phyloP scores from a whole-genome alignment of 768 basidiomycete genomes.

The Auriscalpium orientale region DNA sequence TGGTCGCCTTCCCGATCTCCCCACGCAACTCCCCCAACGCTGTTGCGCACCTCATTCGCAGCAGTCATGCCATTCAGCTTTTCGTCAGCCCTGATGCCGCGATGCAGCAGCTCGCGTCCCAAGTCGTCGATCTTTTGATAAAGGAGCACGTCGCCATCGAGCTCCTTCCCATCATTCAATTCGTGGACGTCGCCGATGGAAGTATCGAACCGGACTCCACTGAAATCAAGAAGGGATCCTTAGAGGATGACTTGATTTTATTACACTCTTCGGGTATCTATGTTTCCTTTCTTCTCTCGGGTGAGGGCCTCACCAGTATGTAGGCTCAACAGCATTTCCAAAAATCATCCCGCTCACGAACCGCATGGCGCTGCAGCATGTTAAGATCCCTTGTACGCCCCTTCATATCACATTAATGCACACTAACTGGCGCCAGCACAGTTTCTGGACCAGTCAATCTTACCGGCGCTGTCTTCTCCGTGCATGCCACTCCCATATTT shows the following conservation, averaged over 20 bases:
- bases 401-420: not conserved
- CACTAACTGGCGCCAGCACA: not conserved
- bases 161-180: conserved; percentile 8
- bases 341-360: conserved; percentile 15
- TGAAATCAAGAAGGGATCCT: not conserved
- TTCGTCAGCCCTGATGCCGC: conserved; percentile 23
- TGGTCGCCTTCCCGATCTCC: conserved; percentile 18
- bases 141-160: not conserved
- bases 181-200: conserved; percentile 12
- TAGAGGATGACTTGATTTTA: not conserved
- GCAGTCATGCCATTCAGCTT: conserved; percentile 16
- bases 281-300: not conserved
- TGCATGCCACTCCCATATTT: not conserved
- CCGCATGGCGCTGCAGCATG: conserved; percentile 1
- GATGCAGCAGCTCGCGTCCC: conserved; percentile 16
- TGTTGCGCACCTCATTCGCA: conserved; percentile 24
- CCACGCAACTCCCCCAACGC: conserved; percentile 19
- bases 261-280: not conserved
- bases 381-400: conserved; percentile 10
- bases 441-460: not conserved
- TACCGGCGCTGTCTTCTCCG: not conserved
- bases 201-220: not conserved
- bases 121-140: conserved; percentile 16
- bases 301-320: not conserved
- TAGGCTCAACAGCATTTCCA: conserved; percentile 17